A percentile compares a stretch with the other conserved stretches of the same genome.
phyloP scores from a whole-genome alignment of 805 yeast species.

The Nakazawaea pomicola region DNA sequence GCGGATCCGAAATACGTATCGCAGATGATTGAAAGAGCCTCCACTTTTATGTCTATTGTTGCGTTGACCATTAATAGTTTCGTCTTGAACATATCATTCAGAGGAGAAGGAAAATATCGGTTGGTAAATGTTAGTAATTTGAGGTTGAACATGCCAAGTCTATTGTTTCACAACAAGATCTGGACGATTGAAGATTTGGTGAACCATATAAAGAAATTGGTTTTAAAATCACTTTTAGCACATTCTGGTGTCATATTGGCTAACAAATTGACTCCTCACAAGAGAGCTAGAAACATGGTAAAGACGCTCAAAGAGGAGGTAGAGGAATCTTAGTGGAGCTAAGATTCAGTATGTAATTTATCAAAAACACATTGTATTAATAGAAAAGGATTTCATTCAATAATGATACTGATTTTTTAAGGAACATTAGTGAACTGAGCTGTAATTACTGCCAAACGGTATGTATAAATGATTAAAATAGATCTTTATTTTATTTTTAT shows the following conservation, averaged over 20 bases:
- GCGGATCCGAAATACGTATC: constrained; percentile 35
- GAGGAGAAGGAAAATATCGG: constrained; percentile 65
- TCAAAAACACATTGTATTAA: too few species aligned
- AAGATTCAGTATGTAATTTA: too few species aligned
- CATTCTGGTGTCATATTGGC: constrained; percentile 76
- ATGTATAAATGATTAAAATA: constrained; percentile 5
- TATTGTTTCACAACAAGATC: constrained; percentile 54
- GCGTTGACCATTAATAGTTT: constrained; percentile 47
- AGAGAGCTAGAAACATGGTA: constrained; percentile 26
- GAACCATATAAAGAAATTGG: constrained; percentile 53
- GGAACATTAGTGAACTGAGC: too few species aligned
- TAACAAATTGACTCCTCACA: constrained; percentile 58
- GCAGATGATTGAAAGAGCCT: constrained; percentile 72
- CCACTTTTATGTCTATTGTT: constrained; percentile 64
- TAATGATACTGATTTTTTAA: too few species aligned
- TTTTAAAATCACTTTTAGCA: constrained; percentile 50
- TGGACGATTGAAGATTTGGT: constrained; percentile 73
- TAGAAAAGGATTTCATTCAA: neutral
- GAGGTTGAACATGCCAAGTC: constrained; percentile 56
- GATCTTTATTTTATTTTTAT: constrained; percentile 8
- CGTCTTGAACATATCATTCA: constrained; percentile 64
- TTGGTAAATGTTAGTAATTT: constrained; percentile 77
- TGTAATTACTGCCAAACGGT: too few species aligned
- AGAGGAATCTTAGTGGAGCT: too few species aligned
- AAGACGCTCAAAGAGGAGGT: constrained; percentile 15